Evolutionary conservation across 805 yeast genomes (phyloP), one percentile per base, ranked within the genome.

Genomic region (Kodamaea lidongshanica): DNA sequence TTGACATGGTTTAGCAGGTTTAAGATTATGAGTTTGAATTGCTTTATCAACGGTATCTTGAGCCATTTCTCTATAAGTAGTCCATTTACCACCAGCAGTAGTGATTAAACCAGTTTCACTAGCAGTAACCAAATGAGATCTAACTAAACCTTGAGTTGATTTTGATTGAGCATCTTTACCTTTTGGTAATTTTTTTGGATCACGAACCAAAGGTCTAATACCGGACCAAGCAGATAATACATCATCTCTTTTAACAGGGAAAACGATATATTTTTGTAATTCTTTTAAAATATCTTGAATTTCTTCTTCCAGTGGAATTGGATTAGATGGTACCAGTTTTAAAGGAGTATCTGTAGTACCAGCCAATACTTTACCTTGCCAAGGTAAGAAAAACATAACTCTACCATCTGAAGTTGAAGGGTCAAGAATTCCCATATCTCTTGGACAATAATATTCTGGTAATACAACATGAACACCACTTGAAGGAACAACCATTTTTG

Each of bases 1-100:
- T 38, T 56, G 61, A 53, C 82, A 76, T 17, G 73, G 70, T 30
- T 45, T 52, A 27, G 47, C 37, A 24, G 58, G 54, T 33, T 35
- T 45, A 31, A 69, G 65, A 29, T 62, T 61, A 34, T 59, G 59
- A 24, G 52, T 43, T 50, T 73, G 66, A 27, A 84, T 67, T 32
- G 82, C 76, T 44, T 74, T 75, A 56, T 84, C 79, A 27, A 88
- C 78, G 25, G 95, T 84, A 64, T 89, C 95, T 63, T 88, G 79
- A 13, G 96, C 95, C 96, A 88, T 88, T 65, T 86, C 94, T 65
- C 96, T 74, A 67, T 88, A 89, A 20, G 97, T 88, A 32, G 97
- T 88, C 97, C 97, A 88, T 65, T 88, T 88, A 56, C 97, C 97
- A 49, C 96, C 97, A 12, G 94, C 79, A 43, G 88, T 82, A 22